Percentiles rank a stretch among this genome's conserved stretches.
phyloP scores from a whole-genome alignment of 2,329 filamentous ascomycete genomes.

The Mycosphaerella sp. region DNA sequence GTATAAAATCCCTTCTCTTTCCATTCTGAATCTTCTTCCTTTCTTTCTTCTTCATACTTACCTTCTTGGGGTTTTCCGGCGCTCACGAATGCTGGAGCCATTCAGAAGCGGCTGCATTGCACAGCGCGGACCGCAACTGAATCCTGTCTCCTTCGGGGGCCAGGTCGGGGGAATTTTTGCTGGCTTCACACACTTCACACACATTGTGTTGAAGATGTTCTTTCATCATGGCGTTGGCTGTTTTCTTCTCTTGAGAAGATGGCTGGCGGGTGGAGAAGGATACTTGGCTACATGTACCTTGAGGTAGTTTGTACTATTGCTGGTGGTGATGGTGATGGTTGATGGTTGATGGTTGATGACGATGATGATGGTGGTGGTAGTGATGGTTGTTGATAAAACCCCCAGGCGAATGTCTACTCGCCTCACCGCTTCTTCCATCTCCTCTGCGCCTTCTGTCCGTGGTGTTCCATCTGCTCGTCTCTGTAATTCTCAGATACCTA shows the following conservation, averaged over 20 bases:
- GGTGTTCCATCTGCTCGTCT: too few relatives aligned
- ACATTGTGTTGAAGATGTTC: not conserved
- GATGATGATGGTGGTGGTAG: too few relatives aligned
- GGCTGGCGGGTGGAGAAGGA: not conserved
- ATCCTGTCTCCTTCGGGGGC: conserved; percentile 10
- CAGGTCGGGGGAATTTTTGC: conserved; percentile 7
- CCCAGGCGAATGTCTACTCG: too few relatives aligned
- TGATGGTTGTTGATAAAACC: too few relatives aligned
- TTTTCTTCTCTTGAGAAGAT: not conserved
- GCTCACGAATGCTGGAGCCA: not conserved
- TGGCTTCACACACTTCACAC: not conserved
- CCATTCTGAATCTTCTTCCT: too few relatives aligned
- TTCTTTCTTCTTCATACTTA: not conserved
- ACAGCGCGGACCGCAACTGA: conserved; percentile 6
- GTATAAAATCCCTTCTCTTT: too few relatives aligned
- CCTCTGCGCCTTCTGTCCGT: too few relatives aligned
- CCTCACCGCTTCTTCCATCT: too few relatives aligned
- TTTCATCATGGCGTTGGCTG: not conserved
- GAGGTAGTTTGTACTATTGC: too few relatives aligned
- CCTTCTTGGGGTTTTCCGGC: not conserved
- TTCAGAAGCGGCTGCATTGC: conserved; percentile 7
- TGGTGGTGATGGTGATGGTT: too few relatives aligned
- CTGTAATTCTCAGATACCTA: too few relatives aligned
- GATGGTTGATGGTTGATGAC: too few relatives aligned
- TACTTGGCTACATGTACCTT: not conserved